Conservation (phyloP, 768 basidiomycete genomes). For the Collybiopsis luxurians region DNA sequence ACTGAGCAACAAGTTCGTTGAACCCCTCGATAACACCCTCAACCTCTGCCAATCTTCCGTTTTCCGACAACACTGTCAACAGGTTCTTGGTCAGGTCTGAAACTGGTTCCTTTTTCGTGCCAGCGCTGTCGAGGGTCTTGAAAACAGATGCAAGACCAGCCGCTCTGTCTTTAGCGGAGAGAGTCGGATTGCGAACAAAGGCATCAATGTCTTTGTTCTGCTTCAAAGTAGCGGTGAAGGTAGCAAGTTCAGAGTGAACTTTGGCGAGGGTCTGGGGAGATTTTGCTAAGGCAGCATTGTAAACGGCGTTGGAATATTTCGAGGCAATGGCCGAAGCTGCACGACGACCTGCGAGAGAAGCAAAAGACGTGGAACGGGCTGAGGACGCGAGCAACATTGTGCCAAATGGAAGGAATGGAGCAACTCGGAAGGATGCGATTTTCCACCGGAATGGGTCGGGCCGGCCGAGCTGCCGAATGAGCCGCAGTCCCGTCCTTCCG, state of each 20-base stretch:
- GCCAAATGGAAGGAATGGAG: slow-evolving; percentile 19
- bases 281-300: slow-evolving; percentile 77
- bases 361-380: slow-evolving; percentile 46
- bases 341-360: slow-evolving; percentile 59
- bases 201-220: slow-evolving; percentile 59
- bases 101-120: slow-evolving; percentile 68
- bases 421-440: no score
- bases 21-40: slow-evolving; percentile 88
- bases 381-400: slow-evolving; percentile 57
- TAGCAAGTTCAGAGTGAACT: slow-evolving; percentile 80
- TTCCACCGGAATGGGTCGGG: no score
- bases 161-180: slow-evolving; percentile 75
- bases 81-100: slow-evolving; percentile 92
- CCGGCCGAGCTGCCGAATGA: no score
- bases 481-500: no score
- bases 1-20: slow-evolving; percentile 80
- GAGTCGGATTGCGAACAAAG: slow-evolving; percentile 89
- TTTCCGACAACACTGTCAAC: slow-evolving; percentile 85
- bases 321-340: slow-evolving; percentile 74
- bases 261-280: slow-evolving; percentile 80
- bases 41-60: slow-evolving; percentile 85
- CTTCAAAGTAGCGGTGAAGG: slow-evolving; percentile 68
- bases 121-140: slow-evolving; percentile 58
- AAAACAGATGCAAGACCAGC: slow-evolving; percentile 67
- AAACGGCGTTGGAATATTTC: slow-evolving; percentile 84